These are phyloP conservation scores for Populus ilicifolia DNA, from an alignment of 345 rosid species.

Conservation along the genomic window DNA sequence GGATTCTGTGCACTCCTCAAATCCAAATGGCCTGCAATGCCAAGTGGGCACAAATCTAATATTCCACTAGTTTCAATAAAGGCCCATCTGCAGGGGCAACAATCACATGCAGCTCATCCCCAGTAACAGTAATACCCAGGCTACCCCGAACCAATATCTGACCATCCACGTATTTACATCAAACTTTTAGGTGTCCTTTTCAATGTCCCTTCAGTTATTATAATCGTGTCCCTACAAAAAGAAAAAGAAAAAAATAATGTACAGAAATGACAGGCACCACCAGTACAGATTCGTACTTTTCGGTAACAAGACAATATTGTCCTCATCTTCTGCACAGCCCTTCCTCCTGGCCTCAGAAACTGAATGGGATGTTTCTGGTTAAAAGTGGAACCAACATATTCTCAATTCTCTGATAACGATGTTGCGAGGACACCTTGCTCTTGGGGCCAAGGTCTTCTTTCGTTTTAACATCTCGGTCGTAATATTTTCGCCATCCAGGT, in stretches of 20 bases:
- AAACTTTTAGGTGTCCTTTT: neutral
- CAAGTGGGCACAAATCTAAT: neutral
- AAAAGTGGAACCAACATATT: constrained; percentile 4
- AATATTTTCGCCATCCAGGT: neutral
- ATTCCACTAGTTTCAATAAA: neutral
- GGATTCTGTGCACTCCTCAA: neutral
- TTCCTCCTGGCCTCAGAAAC: neutral
- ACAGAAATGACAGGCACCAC: neutral
- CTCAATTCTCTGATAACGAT: neutral
- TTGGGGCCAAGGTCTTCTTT: neutral
- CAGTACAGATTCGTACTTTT: constrained; percentile 16
- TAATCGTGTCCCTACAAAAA: neutral
- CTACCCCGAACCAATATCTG: neutral
- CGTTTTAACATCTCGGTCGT: neutral
- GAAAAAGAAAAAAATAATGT: neutral
- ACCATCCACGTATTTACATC: neutral
- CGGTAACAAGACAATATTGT: neutral
- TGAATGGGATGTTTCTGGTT: neutral
- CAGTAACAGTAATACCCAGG: neutral
- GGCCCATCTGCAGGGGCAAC: neutral
- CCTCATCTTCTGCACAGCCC: neutral
- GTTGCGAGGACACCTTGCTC: neutral
- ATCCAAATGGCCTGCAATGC: neutral
- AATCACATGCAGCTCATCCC: neutral
- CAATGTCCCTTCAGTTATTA: too few species aligned